These are phyloP conservation scores for Psophocarpus tetragonolobus DNA, from an alignment of 306 rosid genomes.

Conservation along the genomic window DNA sequence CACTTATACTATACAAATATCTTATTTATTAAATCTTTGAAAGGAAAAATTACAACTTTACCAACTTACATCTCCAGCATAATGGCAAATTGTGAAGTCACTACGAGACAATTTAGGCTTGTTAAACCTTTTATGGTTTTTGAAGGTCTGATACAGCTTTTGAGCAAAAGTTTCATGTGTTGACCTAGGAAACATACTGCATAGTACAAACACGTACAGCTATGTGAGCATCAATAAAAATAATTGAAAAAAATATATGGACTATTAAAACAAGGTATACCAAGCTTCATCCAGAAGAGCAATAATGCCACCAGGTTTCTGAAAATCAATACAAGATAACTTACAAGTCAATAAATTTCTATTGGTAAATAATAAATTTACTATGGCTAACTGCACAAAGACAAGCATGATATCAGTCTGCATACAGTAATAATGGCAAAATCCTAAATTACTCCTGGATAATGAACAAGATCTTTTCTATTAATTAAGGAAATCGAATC, in stretches of 20 bases:
- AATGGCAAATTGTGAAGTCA: conserved; percentile 87
- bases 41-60: background rate
- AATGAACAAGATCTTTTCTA: background rate
- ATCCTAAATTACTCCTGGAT: background rate
- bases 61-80: conserved; percentile 86
- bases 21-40: background rate
- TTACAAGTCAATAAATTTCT: conserved; percentile 1
- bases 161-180: conserved; percentile 87
- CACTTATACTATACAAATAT: conserved; percentile 6
- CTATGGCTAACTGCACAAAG: conserved; percentile 3
- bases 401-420: background rate
- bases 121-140: conserved; percentile 73
- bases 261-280: conserved; percentile 24
- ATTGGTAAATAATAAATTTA: background rate
- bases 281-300: conserved; percentile 94
- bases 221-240: conserved; percentile 4
- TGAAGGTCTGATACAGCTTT: conserved; percentile 83
- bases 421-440: background rate
- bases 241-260: background rate
- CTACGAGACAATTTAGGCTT: conserved; percentile 75
- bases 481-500: background rate
- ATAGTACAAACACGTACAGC: conserved; percentile 40
- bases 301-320: conserved; percentile 96
- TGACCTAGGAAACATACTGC: conserved; percentile 92
- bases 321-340: conserved; percentile 34